Evolutionary conservation across 2,329 filamentous ascomycete species (phyloP), one percentile per base, ranked within the genome.

Genomic region (Gliomastix tumulicola): DNA sequence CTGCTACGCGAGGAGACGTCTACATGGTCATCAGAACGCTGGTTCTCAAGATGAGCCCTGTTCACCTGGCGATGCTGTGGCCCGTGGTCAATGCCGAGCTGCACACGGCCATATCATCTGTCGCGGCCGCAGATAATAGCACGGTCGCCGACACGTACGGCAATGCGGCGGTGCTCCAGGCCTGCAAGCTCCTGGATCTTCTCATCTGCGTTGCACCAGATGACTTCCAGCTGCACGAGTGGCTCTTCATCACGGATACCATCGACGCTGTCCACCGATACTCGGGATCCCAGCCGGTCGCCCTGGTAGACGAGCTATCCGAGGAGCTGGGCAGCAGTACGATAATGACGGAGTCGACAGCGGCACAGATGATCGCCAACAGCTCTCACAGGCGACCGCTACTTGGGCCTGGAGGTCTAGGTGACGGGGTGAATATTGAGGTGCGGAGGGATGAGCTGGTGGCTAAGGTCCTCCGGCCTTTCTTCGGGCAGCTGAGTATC

Each of bases 141-240:
- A 47, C 66, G 7, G 63, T 79, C 11, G 71, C 73, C 7, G 85
- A 92, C 18, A 82, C 76, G 10, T 95, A 88, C 60, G 86, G 77
- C 51, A 84, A 87, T 46, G 65, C 78, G 3, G 80, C 84, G 3
- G 67, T 96, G 13, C 65, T 98, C 4, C 90, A 98, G 57, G 89
- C 88, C 1, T 96, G 89, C 63, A 98, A 97, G 55, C 72, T 98
- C 4, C 73, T 98, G 4, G 92, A 98, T 52, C 69, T 88, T 16
- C 69, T 98, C n/a, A 74, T 97, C 12, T 82, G 88, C 30, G 70
- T 89, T 7, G 83, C 85, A 5, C 90, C 89, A 0, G 92, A 98
- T 48, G 92, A 98, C 56, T 98, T 97, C 62, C 92, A 97, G 59
- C 75, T 97, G n/a, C 84, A 94, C 51, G 88, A 96, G 65, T 98